Conservation (phyloP, 331 rosid genomes). For the Pyrus hybrid region DNA sequence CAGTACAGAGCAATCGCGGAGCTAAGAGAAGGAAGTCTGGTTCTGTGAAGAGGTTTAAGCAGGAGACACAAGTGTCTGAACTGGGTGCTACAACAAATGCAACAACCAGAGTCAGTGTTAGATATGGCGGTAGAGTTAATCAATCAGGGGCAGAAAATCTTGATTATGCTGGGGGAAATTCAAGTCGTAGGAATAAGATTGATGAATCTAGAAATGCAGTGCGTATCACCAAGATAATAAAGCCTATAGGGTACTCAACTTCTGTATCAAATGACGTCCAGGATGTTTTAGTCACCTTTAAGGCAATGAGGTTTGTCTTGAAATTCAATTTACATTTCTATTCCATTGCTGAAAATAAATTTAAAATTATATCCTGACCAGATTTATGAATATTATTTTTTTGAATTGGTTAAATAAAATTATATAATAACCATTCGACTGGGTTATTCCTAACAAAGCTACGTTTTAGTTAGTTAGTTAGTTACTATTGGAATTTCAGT, state of each 20-base stretch:
- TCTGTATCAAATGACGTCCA: constrained; percentile 46
- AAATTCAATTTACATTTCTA: constrained; percentile 1
- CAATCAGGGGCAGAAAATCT: constrained; percentile 15
- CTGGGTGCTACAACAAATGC: constrained; percentile 33
- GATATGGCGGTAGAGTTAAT: constrained; percentile 26
- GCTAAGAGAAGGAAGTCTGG: constrained; percentile 84
- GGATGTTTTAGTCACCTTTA: constrained; percentile 64
- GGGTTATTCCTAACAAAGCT: not conserved
- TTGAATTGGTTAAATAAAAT: not conserved
- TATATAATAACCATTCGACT: not conserved
- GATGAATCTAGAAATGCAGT: constrained; percentile 28
- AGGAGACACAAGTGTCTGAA: constrained; percentile 31
- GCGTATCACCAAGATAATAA: constrained; percentile 66
- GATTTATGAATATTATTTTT: not conserved
- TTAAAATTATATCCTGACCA: not conserved
- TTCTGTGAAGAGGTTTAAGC: constrained; percentile 80
- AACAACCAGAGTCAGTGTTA: constrained; percentile 17
- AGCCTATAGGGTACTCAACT: constrained; percentile 69
- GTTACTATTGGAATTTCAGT: not conserved
- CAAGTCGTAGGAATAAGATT: constrained; percentile 23
- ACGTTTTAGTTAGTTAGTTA: not conserved
- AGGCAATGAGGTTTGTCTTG: constrained; percentile 65
- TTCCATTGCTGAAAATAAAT: not conserved
- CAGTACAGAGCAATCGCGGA: constrained; percentile 45
- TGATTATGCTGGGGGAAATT: constrained; percentile 31